These are phyloP conservation scores for Nepenthes alata DNA, from an alignment of 179 eudicot species.

Conservation along the genomic window DNA sequence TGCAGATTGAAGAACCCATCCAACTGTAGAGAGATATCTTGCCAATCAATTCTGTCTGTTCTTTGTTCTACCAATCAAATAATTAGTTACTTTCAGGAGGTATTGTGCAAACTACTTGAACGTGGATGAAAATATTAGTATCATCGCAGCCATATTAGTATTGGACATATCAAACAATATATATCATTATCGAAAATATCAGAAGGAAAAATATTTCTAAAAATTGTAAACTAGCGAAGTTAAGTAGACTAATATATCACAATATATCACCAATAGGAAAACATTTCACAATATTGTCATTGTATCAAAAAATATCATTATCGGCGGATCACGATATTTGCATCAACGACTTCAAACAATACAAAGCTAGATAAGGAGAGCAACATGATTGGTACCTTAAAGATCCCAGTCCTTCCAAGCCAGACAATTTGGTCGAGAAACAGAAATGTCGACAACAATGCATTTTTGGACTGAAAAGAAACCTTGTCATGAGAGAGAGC, in stretches of 20 bases:
- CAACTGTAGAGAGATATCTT: constrained; percentile 89
- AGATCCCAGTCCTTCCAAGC: constrained; percentile 89
- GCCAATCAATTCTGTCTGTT: constrained; percentile 56
- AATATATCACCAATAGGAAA: too few relatives aligned
- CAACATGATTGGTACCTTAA: constrained; percentile 37
- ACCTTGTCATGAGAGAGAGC: neutral
- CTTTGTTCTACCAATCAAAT: constrained; percentile 53
- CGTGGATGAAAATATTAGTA: too few relatives aligned
- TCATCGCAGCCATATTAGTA: too few relatives aligned
- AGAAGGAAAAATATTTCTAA: too few relatives aligned
- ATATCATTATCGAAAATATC: too few relatives aligned
- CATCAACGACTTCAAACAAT: neutral
- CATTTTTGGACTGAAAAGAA: constrained; percentile 78
- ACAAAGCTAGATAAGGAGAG: constrained; percentile 1
- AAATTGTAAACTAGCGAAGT: too few relatives aligned
- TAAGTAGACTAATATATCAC: too few relatives aligned
- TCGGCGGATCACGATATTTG: too few relatives aligned
- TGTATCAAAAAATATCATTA: too few relatives aligned
- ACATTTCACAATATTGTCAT: too few relatives aligned
- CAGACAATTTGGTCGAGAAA: constrained; percentile 96
- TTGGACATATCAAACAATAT: too few relatives aligned
- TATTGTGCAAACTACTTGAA: too few relatives aligned
- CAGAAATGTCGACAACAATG: constrained; percentile 76
- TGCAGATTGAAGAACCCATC: constrained; percentile 82
- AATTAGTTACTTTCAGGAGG: neutral